These are phyloP conservation scores for Novakomyces olei DNA, from an alignment of 805 yeast genomes.

Conservation along the genomic window DNA sequence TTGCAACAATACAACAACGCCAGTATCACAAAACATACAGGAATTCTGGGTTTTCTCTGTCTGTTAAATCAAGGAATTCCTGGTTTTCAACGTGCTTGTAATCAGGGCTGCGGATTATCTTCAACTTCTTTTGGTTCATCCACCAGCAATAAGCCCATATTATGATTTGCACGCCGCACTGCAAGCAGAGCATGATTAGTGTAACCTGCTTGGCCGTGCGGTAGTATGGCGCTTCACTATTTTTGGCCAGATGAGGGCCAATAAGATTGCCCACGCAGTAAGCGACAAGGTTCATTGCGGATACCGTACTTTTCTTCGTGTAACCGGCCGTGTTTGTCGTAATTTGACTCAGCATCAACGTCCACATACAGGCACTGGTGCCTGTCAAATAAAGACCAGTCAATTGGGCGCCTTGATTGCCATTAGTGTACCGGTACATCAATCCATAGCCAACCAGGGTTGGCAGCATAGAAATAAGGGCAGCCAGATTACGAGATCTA, in stretches of 20 bases:
- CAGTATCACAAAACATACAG: constrained; percentile 20
- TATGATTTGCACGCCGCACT: too few relatives aligned
- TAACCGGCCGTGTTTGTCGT: constrained; percentile 33
- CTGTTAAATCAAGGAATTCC: constrained; percentile 33
- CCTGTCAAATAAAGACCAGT: constrained; percentile 1
- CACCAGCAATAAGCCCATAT: constrained; percentile 9
- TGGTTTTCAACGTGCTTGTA: constrained; percentile 17
- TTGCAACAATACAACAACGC: background rate
- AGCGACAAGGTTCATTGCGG: constrained; percentile 25
- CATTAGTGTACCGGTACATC: background rate
- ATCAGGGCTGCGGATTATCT: constrained; percentile 9
- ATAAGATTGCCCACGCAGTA: constrained; percentile 33
- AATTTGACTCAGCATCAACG: constrained; percentile 8
- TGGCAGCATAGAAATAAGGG: background rate
- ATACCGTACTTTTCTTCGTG: constrained; percentile 31
- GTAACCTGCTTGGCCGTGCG: constrained; percentile 32
- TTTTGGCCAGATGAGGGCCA: constrained; percentile 43
- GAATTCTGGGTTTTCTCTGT: constrained; percentile 30
- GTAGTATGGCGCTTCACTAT: constrained; percentile 37
- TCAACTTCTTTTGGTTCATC: constrained; percentile 22
- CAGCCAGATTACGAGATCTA: background rate
- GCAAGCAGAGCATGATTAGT: constrained; percentile 22
- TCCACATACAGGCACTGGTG: background rate
- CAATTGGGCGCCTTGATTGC: constrained; percentile 1
- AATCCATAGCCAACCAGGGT: background rate